Evolutionary conservation across 2,329 filamentous ascomycete species (phyloP).

Genomic region (Xylariaceae sp.): DNA sequence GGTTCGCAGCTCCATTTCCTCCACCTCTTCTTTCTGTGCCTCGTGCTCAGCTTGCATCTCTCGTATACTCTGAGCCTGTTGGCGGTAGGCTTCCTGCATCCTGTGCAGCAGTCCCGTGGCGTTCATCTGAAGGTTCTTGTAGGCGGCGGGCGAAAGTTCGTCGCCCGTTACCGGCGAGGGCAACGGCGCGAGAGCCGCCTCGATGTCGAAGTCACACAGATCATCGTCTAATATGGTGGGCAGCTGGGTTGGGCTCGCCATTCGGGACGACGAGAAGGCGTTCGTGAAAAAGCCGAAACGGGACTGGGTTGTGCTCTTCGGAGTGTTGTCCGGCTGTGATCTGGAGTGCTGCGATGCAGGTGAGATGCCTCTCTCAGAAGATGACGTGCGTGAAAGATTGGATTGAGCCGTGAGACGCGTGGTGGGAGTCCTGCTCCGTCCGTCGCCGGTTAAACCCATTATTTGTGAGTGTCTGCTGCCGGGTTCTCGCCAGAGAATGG

Average conservation of each 20-base stretch:
- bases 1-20: conserved; percentile 49
- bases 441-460: conserved; percentile 42
- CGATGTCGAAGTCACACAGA: conserved; percentile 51
- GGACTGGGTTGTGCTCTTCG: conserved; percentile 35
- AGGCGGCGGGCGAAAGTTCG: conserved; percentile 53
- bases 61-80: conserved; percentile 44
- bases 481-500: conserved; percentile 18
- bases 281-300: conserved; percentile 45
- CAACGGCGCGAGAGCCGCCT: conserved; percentile 48
- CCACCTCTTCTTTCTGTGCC: conserved; percentile 49
- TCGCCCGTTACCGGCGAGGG: conserved; percentile 41
- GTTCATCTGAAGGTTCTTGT: conserved; percentile 56
- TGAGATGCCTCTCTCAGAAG: conserved; percentile 26
- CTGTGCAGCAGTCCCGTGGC: conserved; percentile 50
- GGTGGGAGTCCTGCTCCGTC: conserved; percentile 30
- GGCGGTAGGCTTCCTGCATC: conserved; percentile 55
- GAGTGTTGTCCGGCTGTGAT: conserved; percentile 29
- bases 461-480: conserved; percentile 27
- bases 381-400: conserved; percentile 28
- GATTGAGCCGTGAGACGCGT: conserved; percentile 33
- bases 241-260: conserved; percentile 28
- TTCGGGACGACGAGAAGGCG: conserved; percentile 38
- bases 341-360: conserved; percentile 30
- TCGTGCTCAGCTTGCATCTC: conserved; percentile 51
- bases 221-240: conserved; percentile 42